Evolutionary conservation across 1,284 basidiomycete species (phyloP).

Genomic region (Pisolithus thermaeus): DNA sequence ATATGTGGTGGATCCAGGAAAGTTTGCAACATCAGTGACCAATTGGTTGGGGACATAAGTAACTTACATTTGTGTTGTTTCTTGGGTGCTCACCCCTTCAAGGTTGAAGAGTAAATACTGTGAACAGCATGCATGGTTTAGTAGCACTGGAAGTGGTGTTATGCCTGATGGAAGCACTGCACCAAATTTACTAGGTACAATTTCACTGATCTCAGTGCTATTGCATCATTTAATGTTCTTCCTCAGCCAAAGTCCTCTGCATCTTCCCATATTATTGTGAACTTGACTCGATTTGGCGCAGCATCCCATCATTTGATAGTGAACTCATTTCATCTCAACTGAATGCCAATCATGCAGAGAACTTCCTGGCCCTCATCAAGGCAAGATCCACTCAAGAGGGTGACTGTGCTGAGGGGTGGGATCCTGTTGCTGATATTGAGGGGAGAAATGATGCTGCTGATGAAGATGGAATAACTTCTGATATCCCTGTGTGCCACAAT

Average conservation of each 20-base stretch:
- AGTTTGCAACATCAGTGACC: neutral
- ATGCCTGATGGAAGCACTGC: neutral
- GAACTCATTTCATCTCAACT: constrained; percentile 5
- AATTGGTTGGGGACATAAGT: constrained; percentile 3
- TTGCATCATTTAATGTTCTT: neutral
- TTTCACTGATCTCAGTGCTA: neutral
- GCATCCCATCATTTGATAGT: constrained; percentile 6
- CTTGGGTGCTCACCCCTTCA: neutral
- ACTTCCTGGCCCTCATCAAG: neutral
- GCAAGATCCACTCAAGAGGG: neutral
- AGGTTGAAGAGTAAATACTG: constrained; percentile 1
- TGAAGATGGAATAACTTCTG: too few species aligned
- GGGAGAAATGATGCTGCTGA: too few species aligned
- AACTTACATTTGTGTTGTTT: neutral
- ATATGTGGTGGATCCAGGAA: neutral
- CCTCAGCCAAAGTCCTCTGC: neutral
- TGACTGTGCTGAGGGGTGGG: too few species aligned
- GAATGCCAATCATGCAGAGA: neutral
- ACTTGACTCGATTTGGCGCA: constrained; percentile 5
- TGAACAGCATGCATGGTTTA: neutral
- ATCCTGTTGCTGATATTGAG: too few species aligned
- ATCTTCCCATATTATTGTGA: constrained; percentile 9
- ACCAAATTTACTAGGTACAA: neutral
- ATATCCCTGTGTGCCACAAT: too few species aligned
- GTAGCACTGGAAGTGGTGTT: constrained; percentile 1